Evolutionary conservation across 192 early-diverging fungal species (phyloP), one percentile per base, ranked within the genome.

Genomic region (Spizellomyces sp.): DNA sequence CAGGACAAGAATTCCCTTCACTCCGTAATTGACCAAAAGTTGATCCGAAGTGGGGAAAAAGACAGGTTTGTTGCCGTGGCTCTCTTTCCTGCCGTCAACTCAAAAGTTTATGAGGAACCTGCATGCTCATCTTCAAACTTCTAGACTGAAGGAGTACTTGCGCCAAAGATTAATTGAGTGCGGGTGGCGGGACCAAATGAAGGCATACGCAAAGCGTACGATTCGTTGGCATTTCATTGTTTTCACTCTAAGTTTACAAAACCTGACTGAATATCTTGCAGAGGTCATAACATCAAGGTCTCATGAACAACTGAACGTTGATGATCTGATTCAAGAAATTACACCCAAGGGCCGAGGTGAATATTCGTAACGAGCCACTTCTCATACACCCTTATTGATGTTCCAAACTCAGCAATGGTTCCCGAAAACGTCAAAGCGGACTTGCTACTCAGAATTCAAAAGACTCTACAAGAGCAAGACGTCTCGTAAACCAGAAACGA

Each of bases 111-210:
- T 15, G 41, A 64, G 58, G 62, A 19, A 15, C 14, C 67, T 8
- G 12, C n/a, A 61, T 65, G 17, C 17, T 27, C 17, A 15, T 4
- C 5, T 10, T 12, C 5, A 10, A 27, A n/a, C 27, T 15, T 14
- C 21, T 42, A 78, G 69, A 45, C 58, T 79, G 42, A 76, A 76
- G 42, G 74, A 79, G 45, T 60, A 64, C n/a, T 62, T 79, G 47
- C 61, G 78, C 45, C 73, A 62, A 64, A 48, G 78, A 10, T 48
- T 79, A 43, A 63, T 69, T 8, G 74, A 79, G 15, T 73, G 66
- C 27, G 78, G 78, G 22, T 79, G 78, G 78, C 56, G 66, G 5
- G 78, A 79, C 42, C 76, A 79, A 36, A 57, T 79, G 41, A 71
- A 67, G 63, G 66, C 48, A 6, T 64, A 66, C 27, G 65, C 64